These are phyloP conservation scores for Durotheca rogersii DNA, from an alignment of 495 filamentous ascomycete genomes.

Conservation along the genomic window DNA sequence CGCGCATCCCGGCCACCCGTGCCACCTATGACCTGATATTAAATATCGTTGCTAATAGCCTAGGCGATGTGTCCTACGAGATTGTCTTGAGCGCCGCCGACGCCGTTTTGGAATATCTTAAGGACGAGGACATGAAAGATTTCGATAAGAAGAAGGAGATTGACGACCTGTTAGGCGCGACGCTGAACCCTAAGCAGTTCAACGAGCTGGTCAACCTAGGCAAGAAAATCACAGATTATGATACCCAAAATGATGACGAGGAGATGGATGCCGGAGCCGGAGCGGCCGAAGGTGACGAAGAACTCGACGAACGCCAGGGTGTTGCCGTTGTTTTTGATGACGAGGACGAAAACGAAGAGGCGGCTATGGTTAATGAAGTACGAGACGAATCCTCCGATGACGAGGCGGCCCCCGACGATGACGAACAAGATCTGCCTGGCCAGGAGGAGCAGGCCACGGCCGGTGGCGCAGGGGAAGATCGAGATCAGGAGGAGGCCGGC, in stretches of 20 bases:
- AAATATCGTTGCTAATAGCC: constrained; percentile 80
- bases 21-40: constrained; percentile 96
- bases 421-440: constrained; percentile 67
- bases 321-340: constrained; percentile 97
- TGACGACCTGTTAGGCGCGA: constrained; percentile 83
- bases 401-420: constrained; percentile 51
- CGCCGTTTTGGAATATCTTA: constrained; percentile 84
- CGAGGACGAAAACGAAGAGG: constrained; percentile 86
- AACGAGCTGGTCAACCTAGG: constrained; percentile 95
- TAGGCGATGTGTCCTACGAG: constrained; percentile 91
- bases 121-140: constrained; percentile 94
- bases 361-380: constrained; percentile 71
- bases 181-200: constrained; percentile 86
- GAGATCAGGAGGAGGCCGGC: constrained; percentile 52
- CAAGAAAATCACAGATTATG: constrained; percentile 99
- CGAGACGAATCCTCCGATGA: constrained; percentile 86
- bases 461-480: constrained; percentile 54
- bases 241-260: constrained; percentile 94
- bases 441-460: constrained; percentile 55
- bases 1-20: constrained; percentile 85
- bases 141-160: constrained; percentile 98
- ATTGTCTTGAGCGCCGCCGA: constrained; percentile 95
- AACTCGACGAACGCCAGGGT: constrained; percentile 90
- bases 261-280: constrained; percentile 69
- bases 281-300: constrained; percentile 58